These are phyloP conservation scores for Sporothrix schenckii DNA, from an alignment of 2,329 filamentous ascomycete genomes.

Conservation along the genomic window DNA sequence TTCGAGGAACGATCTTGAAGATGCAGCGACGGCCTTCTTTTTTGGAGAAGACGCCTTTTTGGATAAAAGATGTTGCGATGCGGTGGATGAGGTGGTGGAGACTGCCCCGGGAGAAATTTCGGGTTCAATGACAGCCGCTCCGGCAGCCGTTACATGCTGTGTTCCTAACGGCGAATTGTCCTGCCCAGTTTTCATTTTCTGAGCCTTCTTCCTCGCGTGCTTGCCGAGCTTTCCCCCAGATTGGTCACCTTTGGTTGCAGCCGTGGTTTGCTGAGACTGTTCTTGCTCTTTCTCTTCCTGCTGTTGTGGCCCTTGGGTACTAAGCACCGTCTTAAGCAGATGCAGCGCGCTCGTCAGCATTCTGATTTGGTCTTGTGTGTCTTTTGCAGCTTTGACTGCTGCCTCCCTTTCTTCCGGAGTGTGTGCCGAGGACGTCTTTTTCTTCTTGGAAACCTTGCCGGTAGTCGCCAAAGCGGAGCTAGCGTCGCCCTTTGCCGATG, in stretches of 20 bases:
- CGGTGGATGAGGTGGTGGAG: background rate
- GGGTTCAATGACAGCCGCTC: background rate
- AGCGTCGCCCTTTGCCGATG: background rate
- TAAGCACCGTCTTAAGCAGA: constrained; percentile 47
- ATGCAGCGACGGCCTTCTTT: background rate
- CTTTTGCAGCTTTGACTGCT: constrained; percentile 21
- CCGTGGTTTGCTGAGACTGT: background rate
- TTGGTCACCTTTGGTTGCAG: background rate
- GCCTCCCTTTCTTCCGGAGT: constrained; percentile 18
- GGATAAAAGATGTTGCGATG: too few species aligned
- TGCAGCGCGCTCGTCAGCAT: constrained; percentile 45
- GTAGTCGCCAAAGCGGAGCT: background rate
- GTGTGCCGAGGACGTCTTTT: background rate
- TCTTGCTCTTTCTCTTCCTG: constrained; percentile 4
- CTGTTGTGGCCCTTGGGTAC: constrained; percentile 40
- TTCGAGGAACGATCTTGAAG: background rate
- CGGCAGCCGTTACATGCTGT: background rate
- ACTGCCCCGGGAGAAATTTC: background rate
- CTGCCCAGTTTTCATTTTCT: background rate
- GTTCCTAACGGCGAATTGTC: background rate
- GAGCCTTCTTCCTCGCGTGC: constrained; percentile 18
- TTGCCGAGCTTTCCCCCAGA: constrained; percentile 26
- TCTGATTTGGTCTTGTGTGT: constrained; percentile 39
- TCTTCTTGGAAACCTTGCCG: background rate
- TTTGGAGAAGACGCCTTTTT: background rate